A percentile compares a stretch with the other conserved stretches of the same genome.
Evolutionary conservation across 345 rosid species (phyloP).

Genomic region (Psidium friedrichsthalianum): DNA sequence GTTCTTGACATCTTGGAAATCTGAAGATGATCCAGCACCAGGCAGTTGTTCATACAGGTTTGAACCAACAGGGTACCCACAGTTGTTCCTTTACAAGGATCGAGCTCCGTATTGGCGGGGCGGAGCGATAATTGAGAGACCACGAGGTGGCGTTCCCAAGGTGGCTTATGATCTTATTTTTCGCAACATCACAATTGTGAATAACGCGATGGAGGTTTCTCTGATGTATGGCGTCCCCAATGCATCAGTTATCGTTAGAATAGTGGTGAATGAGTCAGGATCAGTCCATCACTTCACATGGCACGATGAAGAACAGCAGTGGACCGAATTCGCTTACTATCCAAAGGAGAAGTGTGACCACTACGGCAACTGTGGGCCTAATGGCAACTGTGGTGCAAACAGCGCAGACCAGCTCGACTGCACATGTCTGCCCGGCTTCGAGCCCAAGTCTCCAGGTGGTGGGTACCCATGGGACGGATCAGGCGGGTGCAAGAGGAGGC

Average conservation of each 20-base stretch:
- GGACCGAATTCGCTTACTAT: slow-evolving; percentile 29
- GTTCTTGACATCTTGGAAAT: slow-evolving; percentile 38
- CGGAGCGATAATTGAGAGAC: slow-evolving; percentile 48
- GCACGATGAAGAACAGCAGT: slow-evolving; percentile 20
- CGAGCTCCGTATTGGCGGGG: slow-evolving; percentile 21
- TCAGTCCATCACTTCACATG: slow-evolving; percentile 25
- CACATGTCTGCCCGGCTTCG: slow-evolving; percentile 46
- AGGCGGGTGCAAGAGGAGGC: slow-evolving; percentile 39
- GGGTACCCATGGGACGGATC: slow-evolving; percentile 37
- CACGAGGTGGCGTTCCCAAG: slow-evolving; percentile 26
- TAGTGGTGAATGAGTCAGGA: slow-evolving; percentile 41
- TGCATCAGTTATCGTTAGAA: slow-evolving; percentile 24
- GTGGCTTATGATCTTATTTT: slow-evolving; percentile 12
- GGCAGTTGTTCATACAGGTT: slow-evolving; percentile 34
- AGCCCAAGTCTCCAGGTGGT: slow-evolving; percentile 21
- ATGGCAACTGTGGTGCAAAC: slow-evolving; percentile 26
- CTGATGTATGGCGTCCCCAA: not conserved
- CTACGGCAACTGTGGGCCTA: slow-evolving; percentile 38
- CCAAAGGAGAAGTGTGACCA: slow-evolving; percentile 49
- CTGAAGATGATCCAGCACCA: slow-evolving; percentile 33
- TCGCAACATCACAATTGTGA: slow-evolving; percentile 12
- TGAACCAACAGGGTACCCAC: slow-evolving; percentile 35
- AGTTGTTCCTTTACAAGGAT: slow-evolving; percentile 31
- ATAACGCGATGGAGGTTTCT: slow-evolving; percentile 19
- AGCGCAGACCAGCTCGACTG: slow-evolving; percentile 20